Percentiles rank a stretch among this genome's conserved stretches.
phyloP scores from a whole-genome alignment of 1,139 yeast genomes.

The Debaryomyces sp. region DNA sequence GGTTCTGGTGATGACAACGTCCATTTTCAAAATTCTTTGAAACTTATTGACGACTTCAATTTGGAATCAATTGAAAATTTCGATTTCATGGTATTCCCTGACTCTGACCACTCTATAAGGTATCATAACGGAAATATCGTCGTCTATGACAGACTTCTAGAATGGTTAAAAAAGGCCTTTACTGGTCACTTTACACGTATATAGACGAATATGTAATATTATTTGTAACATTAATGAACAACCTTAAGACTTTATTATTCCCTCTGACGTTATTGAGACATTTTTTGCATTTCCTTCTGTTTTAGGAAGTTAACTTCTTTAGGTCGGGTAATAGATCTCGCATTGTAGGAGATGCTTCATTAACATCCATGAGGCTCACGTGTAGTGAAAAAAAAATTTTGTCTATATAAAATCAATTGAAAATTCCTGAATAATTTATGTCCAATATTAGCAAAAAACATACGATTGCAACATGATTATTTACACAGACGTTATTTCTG shows the following conservation, averaged over 20 bases:
- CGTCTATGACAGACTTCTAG: slow-evolving; percentile 64
- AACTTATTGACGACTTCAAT: slow-evolving; percentile 63
- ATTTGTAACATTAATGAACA: not conserved
- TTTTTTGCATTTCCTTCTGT: slow-evolving; percentile 3
- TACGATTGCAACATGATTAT: slow-evolving; percentile 38
- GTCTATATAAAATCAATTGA: slow-evolving; percentile 1
- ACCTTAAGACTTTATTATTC: not conserved
- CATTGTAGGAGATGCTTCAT: not conserved
- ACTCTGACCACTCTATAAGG: slow-evolving; percentile 71
- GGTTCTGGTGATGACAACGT: slow-evolving; percentile 87
- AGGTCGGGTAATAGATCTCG: slow-evolving; percentile 4
- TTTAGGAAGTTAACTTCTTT: slow-evolving; percentile 11
- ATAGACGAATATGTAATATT: not conserved
- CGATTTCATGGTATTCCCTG: slow-evolving; percentile 77
- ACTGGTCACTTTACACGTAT: slow-evolving; percentile 27
- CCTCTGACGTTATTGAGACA: not conserved
- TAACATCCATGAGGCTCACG: slow-evolving; percentile 3
- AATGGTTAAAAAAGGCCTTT: slow-evolving; percentile 61
- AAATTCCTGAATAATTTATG: slow-evolving; percentile 5
- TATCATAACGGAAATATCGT: slow-evolving; percentile 72
- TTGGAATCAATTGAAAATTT: slow-evolving; percentile 63
- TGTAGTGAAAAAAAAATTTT: slow-evolving; percentile 5
- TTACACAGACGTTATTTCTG: slow-evolving; percentile 76
- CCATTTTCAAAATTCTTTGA: slow-evolving; percentile 72
- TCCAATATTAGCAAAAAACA: slow-evolving; percentile 4